Conservation (phyloP, 768 basidiomycete genomes). For the Tylopilus rubrobrunneus region DNA sequence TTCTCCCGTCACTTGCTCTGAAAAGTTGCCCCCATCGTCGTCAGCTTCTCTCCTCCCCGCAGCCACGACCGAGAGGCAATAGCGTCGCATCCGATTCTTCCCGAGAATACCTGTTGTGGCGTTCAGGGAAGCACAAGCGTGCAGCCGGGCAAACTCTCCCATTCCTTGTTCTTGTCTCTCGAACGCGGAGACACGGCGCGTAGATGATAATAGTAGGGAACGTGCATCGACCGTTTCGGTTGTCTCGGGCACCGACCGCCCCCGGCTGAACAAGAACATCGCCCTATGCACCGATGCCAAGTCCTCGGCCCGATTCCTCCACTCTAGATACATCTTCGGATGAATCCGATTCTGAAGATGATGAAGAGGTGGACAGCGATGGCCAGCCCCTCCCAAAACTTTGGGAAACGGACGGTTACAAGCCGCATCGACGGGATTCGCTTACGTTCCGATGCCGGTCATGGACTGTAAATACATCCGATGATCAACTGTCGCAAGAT, state of each 20-base stretch:
- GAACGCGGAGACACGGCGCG: constrained; percentile 27
- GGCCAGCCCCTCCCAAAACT: constrained; percentile 32
- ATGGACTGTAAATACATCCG: constrained; percentile 5
- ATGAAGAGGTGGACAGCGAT: constrained; percentile 36
- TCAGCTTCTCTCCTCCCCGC: constrained; percentile 22
- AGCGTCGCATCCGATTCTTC: constrained; percentile 62
- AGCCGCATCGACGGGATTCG: not conserved
- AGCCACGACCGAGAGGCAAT: constrained; percentile 50
- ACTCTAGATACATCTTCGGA: constrained; percentile 26
- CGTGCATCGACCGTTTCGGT: constrained; percentile 31
- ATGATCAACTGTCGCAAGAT: constrained; percentile 2
- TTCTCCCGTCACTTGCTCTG: constrained; percentile 29
- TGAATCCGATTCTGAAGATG: constrained; percentile 36
- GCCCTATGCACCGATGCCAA: constrained; percentile 5
- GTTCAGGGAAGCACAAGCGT: constrained; percentile 73
- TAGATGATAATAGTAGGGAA: constrained; percentile 22
- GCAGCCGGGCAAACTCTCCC: constrained; percentile 59
- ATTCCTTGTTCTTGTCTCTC: constrained; percentile 46
- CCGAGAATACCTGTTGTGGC: constrained; percentile 80
- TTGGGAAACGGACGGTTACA: constrained; percentile 31
- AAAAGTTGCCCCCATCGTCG: constrained; percentile 26
- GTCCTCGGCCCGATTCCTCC: constrained; percentile 13
- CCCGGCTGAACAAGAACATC: constrained; percentile 11
- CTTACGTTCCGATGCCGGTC: constrained; percentile 19
- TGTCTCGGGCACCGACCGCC: constrained; percentile 12